These are phyloP conservation scores for Fonsecaea pedrosoi DNA, from an alignment of 2,329 filamentous ascomycete genomes.

Conservation along the genomic window DNA sequence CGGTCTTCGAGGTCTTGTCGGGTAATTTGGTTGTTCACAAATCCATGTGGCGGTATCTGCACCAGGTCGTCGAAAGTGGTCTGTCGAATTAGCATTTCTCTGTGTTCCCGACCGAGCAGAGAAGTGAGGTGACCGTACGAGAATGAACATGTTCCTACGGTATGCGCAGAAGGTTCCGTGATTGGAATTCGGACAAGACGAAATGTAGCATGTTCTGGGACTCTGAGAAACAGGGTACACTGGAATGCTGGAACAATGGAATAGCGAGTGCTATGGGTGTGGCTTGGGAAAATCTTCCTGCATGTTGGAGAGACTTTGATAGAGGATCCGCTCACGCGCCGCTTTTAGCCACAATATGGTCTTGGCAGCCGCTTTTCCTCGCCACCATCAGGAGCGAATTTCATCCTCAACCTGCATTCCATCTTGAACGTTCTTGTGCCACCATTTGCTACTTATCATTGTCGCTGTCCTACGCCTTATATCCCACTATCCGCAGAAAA, in stretches of 20 bases:
- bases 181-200: not conserved
- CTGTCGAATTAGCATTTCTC: slow-evolving; percentile 54
- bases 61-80: slow-evolving; percentile 94
- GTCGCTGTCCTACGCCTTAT: not conserved
- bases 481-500: not conserved
- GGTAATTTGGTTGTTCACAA: slow-evolving; percentile 68
- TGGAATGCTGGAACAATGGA: not conserved
- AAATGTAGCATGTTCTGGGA: slow-evolving; percentile 20
- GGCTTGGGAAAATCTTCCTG: not conserved
- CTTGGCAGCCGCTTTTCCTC: not conserved
- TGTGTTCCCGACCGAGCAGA: not conserved
- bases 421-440: not conserved
- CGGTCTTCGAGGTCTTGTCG: slow-evolving; percentile 90
- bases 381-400: not conserved
- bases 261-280: not conserved
- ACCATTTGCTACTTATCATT: not conserved
- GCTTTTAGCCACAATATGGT: not conserved
- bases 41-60: slow-evolving; percentile 85
- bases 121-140: slow-evolving; percentile 31
- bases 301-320: not conserved
- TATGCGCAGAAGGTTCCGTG: not conserved
- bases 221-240: not conserved
- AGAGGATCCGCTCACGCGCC: not conserved
- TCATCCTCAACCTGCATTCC: not conserved
- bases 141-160: slow-evolving; percentile 41